These are phyloP conservation scores for Fusarium sp. DNA, from an alignment of 2,329 filamentous ascomycete genomes.

Conservation along the genomic window DNA sequence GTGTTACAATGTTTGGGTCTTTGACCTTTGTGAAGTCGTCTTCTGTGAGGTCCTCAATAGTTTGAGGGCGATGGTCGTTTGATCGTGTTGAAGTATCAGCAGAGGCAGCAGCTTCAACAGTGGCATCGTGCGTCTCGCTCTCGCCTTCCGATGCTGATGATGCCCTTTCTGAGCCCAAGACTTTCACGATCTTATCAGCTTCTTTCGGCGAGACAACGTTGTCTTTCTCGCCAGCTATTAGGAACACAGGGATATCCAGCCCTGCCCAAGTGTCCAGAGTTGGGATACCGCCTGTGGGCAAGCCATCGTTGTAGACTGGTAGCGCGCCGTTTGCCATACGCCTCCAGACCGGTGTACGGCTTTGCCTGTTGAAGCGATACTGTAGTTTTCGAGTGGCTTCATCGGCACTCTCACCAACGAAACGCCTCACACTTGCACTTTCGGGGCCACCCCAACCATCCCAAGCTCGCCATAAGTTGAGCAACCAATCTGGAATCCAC, in stretches of 20 bases:
- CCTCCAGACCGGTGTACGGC: slow-evolving; percentile 82
- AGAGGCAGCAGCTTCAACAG: slow-evolving; percentile 63
- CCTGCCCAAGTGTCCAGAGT: slow-evolving; percentile 78
- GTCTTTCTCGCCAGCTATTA: slow-evolving; percentile 84
- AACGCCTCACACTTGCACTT: slow-evolving; percentile 82
- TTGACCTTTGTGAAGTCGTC: slow-evolving; percentile 43
- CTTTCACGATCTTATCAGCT: slow-evolving; percentile 72
- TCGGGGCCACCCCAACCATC: slow-evolving; percentile 82
- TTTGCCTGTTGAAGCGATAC: slow-evolving; percentile 83
- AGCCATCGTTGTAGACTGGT: slow-evolving; percentile 67
- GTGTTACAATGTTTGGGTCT: slow-evolving; percentile 34
- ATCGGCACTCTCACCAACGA: slow-evolving; percentile 76
- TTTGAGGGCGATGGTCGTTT: slow-evolving; percentile 50
- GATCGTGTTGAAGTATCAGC: slow-evolving; percentile 53
- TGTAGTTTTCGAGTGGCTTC: slow-evolving; percentile 75
- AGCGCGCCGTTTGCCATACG: slow-evolving; percentile 82
- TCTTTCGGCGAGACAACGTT: slow-evolving; percentile 78
- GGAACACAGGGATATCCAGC: slow-evolving; percentile 78
- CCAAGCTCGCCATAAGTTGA: slow-evolving; percentile 81
- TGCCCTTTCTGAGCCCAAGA: slow-evolving; percentile 47
- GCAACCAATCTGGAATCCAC: slow-evolving; percentile 76
- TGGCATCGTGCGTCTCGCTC: slow-evolving; percentile 46
- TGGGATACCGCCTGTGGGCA: slow-evolving; percentile 73
- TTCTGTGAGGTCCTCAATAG: slow-evolving; percentile 52
- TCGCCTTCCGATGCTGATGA: slow-evolving; percentile 30